Percentiles rank a stretch among this genome's conserved stretches.
Evolutionary conservation across 1,139 yeast genomes (phyloP).

Genomic region (Yamadazyma sp.): DNA sequence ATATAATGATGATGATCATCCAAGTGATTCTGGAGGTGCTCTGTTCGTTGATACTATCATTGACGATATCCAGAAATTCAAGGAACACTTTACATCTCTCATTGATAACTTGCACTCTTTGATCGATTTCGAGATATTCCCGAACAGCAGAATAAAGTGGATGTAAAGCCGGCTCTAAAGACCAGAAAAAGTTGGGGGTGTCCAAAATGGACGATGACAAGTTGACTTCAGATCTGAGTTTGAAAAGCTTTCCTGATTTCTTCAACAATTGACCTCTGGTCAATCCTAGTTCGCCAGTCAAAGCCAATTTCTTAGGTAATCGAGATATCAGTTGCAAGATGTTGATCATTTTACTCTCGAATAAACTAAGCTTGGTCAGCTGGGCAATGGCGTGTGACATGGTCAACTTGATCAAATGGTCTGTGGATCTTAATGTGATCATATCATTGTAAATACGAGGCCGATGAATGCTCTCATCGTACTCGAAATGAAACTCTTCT

Average conservation of each 20-base stretch:
- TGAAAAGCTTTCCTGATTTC: constrained; percentile 87
- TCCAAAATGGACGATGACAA: constrained; percentile 87
- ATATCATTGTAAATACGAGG: constrained; percentile 94
- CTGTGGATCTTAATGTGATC: constrained; percentile 87
- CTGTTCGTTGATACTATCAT: constrained; percentile 90
- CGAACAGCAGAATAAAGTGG: constrained; percentile 88
- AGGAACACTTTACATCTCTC: constrained; percentile 92
- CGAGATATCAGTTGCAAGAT: constrained; percentile 81
- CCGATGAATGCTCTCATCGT: constrained; percentile 74
- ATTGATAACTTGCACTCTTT: constrained; percentile 86
- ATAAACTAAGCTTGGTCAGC: constrained; percentile 85
- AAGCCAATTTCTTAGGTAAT: constrained; percentile 83
- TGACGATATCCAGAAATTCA: constrained; percentile 89
- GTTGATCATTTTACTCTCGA: constrained; percentile 88
- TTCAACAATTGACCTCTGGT: constrained; percentile 76
- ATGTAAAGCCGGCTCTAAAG: constrained; percentile 90
- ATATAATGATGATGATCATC: constrained; percentile 83
- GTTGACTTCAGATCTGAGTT: constrained; percentile 89
- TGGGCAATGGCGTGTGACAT: constrained; percentile 97
- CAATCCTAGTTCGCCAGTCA: constrained; percentile 83
- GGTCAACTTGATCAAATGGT: constrained; percentile 87
- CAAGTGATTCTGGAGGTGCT: constrained; percentile 90
- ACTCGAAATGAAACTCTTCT: constrained; percentile 92
- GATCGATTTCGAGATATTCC: constrained; percentile 92
- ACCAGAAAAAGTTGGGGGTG: constrained; percentile 97